Evolutionary conservation across 768 basidiomycete genomes (phyloP).

Genomic region (Lentinus brumalis): DNA sequence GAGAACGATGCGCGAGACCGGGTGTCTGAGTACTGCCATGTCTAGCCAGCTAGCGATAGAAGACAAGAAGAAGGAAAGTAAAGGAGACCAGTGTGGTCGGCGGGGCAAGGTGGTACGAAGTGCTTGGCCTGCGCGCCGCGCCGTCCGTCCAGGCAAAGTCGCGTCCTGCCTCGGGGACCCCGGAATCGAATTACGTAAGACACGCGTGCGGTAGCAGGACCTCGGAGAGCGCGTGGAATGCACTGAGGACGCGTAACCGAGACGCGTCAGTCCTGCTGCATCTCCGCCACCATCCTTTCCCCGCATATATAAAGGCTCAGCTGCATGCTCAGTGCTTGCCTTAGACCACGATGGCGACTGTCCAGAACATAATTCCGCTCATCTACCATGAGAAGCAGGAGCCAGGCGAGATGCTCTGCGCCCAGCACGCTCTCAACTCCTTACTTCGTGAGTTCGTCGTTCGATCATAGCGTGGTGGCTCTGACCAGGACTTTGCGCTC

Average conservation of each 20-base stretch:
- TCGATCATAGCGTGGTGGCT: too few relatives aligned
- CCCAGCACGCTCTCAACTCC: slow-evolving; percentile 83
- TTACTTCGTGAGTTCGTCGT: slow-evolving; percentile 62
- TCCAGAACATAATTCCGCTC: slow-evolving; percentile 52
- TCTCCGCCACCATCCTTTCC: slow-evolving; percentile 9
- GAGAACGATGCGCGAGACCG: slow-evolving; percentile 19
- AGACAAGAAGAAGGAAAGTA: neutral
- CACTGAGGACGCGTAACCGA: slow-evolving; percentile 22
- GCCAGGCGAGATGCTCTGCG: slow-evolving; percentile 80
- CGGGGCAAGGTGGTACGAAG: neutral
- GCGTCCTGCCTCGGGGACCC: slow-evolving; percentile 13
- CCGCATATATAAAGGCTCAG: neutral
- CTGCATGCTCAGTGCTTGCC: neutral
- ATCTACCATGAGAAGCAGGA: slow-evolving; percentile 85
- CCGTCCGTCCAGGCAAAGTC: neutral
- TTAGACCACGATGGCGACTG: slow-evolving; percentile 51
- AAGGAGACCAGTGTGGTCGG: neutral
- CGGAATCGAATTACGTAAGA: slow-evolving; percentile 24
- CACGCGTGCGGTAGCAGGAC: slow-evolving; percentile 26
- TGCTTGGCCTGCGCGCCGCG: slow-evolving; percentile 1
- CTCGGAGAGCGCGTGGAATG: slow-evolving; percentile 17
- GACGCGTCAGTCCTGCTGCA: slow-evolving; percentile 27
- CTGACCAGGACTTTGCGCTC: slow-evolving; percentile 1
- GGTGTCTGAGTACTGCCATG: slow-evolving; percentile 10
- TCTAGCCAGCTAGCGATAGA: slow-evolving; percentile 3